Percentiles rank a stretch among this genome's conserved stretches.
These are phyloP conservation scores for Heritiera fomes DNA, from an alignment of 345 rosid species.

Conservation along the genomic window DNA sequence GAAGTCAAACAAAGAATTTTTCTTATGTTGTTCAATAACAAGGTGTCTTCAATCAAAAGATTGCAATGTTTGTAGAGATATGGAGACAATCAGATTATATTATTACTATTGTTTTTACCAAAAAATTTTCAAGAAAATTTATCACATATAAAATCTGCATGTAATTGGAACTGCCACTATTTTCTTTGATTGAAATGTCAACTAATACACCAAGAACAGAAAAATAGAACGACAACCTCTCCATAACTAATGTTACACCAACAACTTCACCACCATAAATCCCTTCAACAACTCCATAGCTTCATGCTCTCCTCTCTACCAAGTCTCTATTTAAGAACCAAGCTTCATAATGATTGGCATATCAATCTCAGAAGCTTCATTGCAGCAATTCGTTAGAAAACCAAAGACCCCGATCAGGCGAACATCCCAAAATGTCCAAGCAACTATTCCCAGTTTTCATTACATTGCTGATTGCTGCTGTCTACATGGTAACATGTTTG, in stretches of 20 bases:
- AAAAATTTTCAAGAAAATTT: too few species aligned
- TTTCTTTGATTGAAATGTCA: not conserved
- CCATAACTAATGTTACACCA: conserved; percentile 29
- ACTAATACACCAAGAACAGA: conserved; percentile 32
- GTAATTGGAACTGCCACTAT: not conserved
- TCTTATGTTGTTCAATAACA: too few species aligned
- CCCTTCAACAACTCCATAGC: conserved; percentile 45
- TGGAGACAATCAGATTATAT: not conserved
- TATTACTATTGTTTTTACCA: too few species aligned
- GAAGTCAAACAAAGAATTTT: too few species aligned
- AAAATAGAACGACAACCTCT: conserved; percentile 26
- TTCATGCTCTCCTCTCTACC: conserved; percentile 3
- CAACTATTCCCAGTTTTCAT: conserved; percentile 34
- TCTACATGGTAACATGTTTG: conserved; percentile 19
- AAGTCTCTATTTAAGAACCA: conserved; percentile 43
- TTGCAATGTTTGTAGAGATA: not conserved
- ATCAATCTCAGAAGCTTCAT: conserved; percentile 26
- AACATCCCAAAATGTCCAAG: conserved; percentile 43
- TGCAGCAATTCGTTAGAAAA: conserved; percentile 8
- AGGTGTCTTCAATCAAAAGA: too few species aligned
- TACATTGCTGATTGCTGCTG: conserved; percentile 29
- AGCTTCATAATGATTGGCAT: conserved; percentile 24
- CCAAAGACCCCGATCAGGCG: not conserved
- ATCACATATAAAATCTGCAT: not conserved
- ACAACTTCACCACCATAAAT: conserved; percentile 47